Conservation (phyloP, 176 grass and related monocot genomes). For the Aegilops tauschii region DNA sequence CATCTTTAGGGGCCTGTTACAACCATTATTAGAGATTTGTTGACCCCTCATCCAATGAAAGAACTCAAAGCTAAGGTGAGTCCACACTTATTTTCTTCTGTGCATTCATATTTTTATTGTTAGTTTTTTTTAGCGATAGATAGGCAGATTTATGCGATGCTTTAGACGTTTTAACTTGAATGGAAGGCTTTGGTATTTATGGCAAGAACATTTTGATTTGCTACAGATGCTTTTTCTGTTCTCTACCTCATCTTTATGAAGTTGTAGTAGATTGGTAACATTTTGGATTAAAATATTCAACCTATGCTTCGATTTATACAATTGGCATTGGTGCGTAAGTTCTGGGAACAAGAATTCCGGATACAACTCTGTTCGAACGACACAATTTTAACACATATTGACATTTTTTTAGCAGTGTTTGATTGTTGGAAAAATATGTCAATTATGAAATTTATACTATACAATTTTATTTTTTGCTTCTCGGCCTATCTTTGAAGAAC, state of each 20-base stretch:
- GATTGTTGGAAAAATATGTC: no score
- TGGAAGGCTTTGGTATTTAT: not conserved
- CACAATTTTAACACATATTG: no score
- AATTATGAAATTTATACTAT: no score
- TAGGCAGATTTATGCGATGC: not conserved
- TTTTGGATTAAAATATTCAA: no score
- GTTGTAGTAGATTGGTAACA: not conserved
- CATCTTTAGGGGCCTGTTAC: constrained; percentile 51
- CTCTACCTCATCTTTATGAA: not conserved
- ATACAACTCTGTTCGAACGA: no score
- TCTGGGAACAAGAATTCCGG: no score
- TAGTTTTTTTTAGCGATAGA: not conserved
- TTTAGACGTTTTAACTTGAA: not conserved
- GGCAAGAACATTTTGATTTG: not conserved
- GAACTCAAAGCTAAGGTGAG: constrained; percentile 70
- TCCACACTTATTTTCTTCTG: not conserved
- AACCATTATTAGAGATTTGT: constrained; percentile 63
- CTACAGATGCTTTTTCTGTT: not conserved
- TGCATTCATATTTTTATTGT: not conserved
- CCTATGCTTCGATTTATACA: no score
- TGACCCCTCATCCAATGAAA: constrained; percentile 72
- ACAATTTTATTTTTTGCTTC: no score
- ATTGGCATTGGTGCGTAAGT: no score
- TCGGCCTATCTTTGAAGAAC: no score
- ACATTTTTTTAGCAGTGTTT: no score